A percentile compares a stretch with the other conserved stretches of the same genome.
These are phyloP conservation scores for Aquilaria sinensis DNA, from an alignment of 345 rosid genomes.

Conservation along the genomic window DNA sequence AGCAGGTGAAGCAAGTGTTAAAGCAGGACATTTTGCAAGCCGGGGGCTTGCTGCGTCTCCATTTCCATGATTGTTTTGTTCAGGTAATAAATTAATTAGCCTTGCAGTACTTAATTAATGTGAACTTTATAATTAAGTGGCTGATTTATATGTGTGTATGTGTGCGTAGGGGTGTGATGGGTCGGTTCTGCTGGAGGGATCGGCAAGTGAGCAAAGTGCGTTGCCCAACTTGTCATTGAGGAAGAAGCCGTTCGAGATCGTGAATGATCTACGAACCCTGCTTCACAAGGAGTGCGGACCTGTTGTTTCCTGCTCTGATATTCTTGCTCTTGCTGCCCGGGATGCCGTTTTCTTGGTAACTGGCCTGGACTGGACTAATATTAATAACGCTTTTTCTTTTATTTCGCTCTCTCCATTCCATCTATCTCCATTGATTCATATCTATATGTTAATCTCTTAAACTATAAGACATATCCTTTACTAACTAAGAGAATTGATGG, in stretches of 20 bases:
- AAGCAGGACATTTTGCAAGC: slow-evolving; percentile 64
- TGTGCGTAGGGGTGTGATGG: slow-evolving; percentile 70
- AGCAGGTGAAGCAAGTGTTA: slow-evolving; percentile 48
- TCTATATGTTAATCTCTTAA: no score
- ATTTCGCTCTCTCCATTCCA: no score
- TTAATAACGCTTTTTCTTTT: no score
- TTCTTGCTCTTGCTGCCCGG: slow-evolving; percentile 44
- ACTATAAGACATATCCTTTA: no score
- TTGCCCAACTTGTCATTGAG: slow-evolving; percentile 44
- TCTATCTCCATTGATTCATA: no score
- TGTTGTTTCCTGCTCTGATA: slow-evolving; percentile 46
- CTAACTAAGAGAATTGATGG: no score
- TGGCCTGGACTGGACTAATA: no score
- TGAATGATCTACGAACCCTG: slow-evolving; percentile 31
- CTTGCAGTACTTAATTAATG: no score
- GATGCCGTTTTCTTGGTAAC: slow-evolving; percentile 37
- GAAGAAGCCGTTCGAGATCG: slow-evolving; percentile 30
- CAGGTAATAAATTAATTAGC: slow-evolving; percentile 27
- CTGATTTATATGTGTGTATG: no score
- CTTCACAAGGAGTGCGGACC: slow-evolving; percentile 36
- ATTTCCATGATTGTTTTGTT: slow-evolving; percentile 88
- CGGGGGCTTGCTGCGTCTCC: slow-evolving; percentile 75
- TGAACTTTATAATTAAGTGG: no score
- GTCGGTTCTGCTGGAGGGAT: slow-evolving; percentile 66
- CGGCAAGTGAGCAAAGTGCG: slow-evolving; percentile 63